phyloP scores from a whole-genome alignment of 306 rosid species.

The Vigna nakashimae region DNA sequence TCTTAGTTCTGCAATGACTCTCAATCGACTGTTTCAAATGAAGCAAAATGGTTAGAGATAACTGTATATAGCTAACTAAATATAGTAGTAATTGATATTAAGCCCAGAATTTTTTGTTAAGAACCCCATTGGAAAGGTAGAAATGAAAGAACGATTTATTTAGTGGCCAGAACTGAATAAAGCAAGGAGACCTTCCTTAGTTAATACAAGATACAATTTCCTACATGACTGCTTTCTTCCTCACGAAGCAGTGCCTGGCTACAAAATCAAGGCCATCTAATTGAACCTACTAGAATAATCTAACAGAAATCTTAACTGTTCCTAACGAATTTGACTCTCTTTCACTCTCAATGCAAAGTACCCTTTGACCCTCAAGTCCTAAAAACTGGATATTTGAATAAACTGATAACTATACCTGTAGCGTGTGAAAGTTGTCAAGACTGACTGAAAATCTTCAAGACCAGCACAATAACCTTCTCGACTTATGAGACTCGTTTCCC shows the following conservation, averaged over 20 bases:
- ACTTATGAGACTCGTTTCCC: slow-evolving; percentile 60
- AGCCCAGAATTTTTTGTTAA: slow-evolving; percentile 48
- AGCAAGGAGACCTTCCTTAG: background rate
- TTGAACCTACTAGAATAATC: background rate
- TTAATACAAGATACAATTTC: background rate
- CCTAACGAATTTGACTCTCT: background rate
- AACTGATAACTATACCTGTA: slow-evolving; percentile 70
- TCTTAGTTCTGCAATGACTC: slow-evolving; percentile 93
- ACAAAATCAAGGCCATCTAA: background rate
- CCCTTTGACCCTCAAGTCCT: background rate
- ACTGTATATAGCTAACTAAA: slow-evolving; percentile 18
- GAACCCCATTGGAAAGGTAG: slow-evolving; percentile 16
- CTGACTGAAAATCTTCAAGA: slow-evolving; percentile 93
- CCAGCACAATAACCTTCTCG: slow-evolving; percentile 85
- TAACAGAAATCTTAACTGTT: background rate
- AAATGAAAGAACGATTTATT: background rate
- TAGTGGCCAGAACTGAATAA: slow-evolving; percentile 1
- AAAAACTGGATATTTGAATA: slow-evolving; percentile 19
- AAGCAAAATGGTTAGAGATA: slow-evolving; percentile 25
- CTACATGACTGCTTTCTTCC: background rate
- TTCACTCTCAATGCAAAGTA: slow-evolving; percentile 4
- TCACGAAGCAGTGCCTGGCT: too few relatives aligned
- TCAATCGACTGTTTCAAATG: slow-evolving; percentile 79
- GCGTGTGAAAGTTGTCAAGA: slow-evolving; percentile 83
- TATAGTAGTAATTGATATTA: slow-evolving; percentile 27